Percentiles rank a stretch among this genome's conserved stretches.
Evolutionary conservation across 345 rosid species (phyloP).

Genomic region (Microthlaspi erraticum): DNA sequence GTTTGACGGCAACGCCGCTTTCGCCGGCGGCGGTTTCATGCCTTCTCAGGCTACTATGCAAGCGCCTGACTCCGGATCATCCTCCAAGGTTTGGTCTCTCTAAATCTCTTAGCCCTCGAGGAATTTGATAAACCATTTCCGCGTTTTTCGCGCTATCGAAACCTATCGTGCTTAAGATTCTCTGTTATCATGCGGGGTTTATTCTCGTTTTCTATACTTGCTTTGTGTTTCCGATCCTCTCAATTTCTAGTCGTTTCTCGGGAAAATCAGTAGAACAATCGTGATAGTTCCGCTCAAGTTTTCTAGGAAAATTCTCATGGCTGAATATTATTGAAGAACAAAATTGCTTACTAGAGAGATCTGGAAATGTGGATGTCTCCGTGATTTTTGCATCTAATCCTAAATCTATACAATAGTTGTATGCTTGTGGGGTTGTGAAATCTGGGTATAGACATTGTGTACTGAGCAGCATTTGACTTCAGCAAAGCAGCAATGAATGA

Average conservation of each 20-base stretch:
- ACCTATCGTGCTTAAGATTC: slow-evolving; percentile 9
- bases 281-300: not conserved
- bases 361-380: not conserved
- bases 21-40: slow-evolving; percentile 95
- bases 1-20: slow-evolving; percentile 77
- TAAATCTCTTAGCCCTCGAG: not conserved
- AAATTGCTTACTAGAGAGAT: not conserved
- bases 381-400: slow-evolving; percentile 10
- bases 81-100: slow-evolving; percentile 56
- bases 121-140: not conserved
- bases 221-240: slow-evolving; percentile 5
- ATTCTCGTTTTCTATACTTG: slow-evolving; percentile 3
- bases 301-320: not conserved
- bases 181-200: not conserved
- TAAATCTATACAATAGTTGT: not conserved
- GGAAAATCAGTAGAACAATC: not conserved
- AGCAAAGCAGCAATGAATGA: not conserved
- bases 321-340: slow-evolving; percentile 1
- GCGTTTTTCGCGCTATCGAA: slow-evolving; percentile 8
- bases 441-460: slow-evolving; percentile 3
- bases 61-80: slow-evolving; percentile 53
- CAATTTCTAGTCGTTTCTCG: slow-evolving; percentile 29
- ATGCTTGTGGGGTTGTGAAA: slow-evolving; percentile 16
- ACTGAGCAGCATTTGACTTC: slow-evolving; percentile 17
- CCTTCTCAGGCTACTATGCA: slow-evolving; percentile 69